Evolutionary conservation across 345 rosid genomes (phyloP), one percentile per base, ranked within the genome.

Genomic region (Gossypium sturtianum): DNA sequence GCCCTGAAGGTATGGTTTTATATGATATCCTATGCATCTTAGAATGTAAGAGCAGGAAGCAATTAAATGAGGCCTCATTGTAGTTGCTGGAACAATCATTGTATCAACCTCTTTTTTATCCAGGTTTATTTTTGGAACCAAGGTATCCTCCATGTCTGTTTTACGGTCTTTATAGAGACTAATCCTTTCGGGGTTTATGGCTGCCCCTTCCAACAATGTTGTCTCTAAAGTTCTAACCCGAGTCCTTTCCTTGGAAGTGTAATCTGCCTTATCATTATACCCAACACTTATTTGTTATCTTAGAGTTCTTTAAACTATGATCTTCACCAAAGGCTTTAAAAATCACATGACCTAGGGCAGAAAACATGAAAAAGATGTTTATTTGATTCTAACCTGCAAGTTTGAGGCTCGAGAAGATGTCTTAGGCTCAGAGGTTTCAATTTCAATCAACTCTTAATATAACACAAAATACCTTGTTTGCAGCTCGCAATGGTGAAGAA

Each of bases 401-500:
- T 34, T 34, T 27, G 7, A 23, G 23, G 47, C 29, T 53, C 6
- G 12, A 45, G 41, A 23, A 62, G 38, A 62, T 29, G 19, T 27
- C 9, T 12, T 29, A 1, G 4, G 1, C 17, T 23, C 3, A 43
- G 49, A 74, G 5, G 51, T 13, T 58, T 71, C 34, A 34, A 11
- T 10, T 2, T 34, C 41, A 34, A 34, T 34, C 7, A n/a, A 62
- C 54, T 27, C 3, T 2, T 66, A 17, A 68, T 43, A 16, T 75
- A 63, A 17, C 9, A 17, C 11, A 60, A 19, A 54, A 19, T 54
- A 56, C 43, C 23, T 67, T 73, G 13, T 34, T 82, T 83, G 79
- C 91, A 93, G 99, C 90, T 95, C 57, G 99, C 99, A 54, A 95
- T 95, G 99, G 98, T 95, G 84, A 93, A 95, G 91, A 95, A 95